Evolutionary conservation across 2,329 filamentous ascomycete genomes (phyloP), one percentile per base, ranked within the genome.

Genomic region (Fusarium sp.): DNA sequence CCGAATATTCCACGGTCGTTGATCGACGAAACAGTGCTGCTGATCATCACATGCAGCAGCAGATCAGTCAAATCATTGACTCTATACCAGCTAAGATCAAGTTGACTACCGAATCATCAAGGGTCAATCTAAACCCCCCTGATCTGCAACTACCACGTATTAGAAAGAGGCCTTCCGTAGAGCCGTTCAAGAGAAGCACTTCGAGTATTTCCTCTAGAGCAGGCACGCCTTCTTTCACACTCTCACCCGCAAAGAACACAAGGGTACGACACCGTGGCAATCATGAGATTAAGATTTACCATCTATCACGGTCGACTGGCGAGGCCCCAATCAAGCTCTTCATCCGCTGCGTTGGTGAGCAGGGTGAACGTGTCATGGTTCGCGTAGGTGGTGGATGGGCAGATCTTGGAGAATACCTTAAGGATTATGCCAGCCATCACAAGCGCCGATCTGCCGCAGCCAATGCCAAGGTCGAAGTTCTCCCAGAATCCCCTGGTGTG

Each of bases 321-420:
- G 90, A 96, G 67, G 88, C 93, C 14, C 96, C 96, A 1, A 94
- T 97, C 75, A 98, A 97, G 79, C 87, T 99, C 7, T 97, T 96
- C 74, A 94, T 99, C 51, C 91, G 96, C 17, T 89, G 94, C 3
- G 94, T 99, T 4, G 96, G 96, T 48, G 94, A 97, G 77, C 86
- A 89, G 56, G 93, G 92, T 17, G 94, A 98, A 78, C 89, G 96
- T 50, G 94, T 98, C 63, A 98, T 99, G 96, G 96, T 99, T 9
- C 91, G 96, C 34, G 95, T 99, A 14, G 96, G 96, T 14, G 96
- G 96, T 60, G 96, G 96, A n/a, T 99, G 96, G 96, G 94, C 94
- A 15, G 96, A 99, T 77, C 83, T 99, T 20, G 95, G 92, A 36
- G 96, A 98, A 77, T 99, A 97, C 75, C 84, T 99, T 40, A 91